A percentile compares a stretch with the other conserved stretches of the same genome.
phyloP scores from a whole-genome alignment of 805 yeast genomes.

The Zygosaccharomyces bisporus region DNA sequence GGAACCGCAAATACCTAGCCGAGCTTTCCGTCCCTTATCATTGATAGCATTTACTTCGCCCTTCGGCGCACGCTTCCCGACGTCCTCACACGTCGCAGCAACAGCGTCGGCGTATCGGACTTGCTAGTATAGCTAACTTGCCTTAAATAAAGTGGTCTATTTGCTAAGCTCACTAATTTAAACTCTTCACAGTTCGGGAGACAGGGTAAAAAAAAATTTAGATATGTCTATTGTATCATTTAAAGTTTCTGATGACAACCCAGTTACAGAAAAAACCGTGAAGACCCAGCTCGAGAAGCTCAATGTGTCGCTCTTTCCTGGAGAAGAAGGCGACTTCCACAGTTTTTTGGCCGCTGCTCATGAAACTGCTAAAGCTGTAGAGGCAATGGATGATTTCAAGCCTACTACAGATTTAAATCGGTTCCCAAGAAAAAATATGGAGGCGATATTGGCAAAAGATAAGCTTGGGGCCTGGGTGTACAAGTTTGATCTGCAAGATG shows the following conservation, averaged over 20 bases:
- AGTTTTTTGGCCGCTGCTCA: constrained; percentile 31
- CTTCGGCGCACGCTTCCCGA: no score
- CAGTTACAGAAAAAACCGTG: constrained; percentile 27
- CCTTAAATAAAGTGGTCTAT: neutral
- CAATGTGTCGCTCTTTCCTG: constrained; percentile 22
- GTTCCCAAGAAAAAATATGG: constrained; percentile 31
- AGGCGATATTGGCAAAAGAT: constrained; percentile 25
- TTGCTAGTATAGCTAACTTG: no score
- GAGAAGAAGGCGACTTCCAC: constrained; percentile 28
- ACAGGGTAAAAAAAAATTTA: neutral
- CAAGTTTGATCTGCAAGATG: constrained; percentile 30
- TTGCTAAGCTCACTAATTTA: neutral
- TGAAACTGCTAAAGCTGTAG: constrained; percentile 26
- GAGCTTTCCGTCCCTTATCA: no score
- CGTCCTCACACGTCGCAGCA: no score
- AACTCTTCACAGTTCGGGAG: neutral
- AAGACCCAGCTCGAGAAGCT: constrained; percentile 26
- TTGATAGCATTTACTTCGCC: no score
- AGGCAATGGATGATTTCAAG: constrained; percentile 33
- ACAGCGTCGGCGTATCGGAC: no score
- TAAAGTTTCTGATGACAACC: constrained; percentile 21
- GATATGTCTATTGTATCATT: constrained; percentile 33
- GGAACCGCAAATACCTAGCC: no score
- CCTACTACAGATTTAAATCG: constrained; percentile 32
- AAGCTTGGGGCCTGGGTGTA: constrained; percentile 37